Base-by-base conservation (phyloP, 768 basidiomycete species). In the Chalciporus chontae region DNA sequence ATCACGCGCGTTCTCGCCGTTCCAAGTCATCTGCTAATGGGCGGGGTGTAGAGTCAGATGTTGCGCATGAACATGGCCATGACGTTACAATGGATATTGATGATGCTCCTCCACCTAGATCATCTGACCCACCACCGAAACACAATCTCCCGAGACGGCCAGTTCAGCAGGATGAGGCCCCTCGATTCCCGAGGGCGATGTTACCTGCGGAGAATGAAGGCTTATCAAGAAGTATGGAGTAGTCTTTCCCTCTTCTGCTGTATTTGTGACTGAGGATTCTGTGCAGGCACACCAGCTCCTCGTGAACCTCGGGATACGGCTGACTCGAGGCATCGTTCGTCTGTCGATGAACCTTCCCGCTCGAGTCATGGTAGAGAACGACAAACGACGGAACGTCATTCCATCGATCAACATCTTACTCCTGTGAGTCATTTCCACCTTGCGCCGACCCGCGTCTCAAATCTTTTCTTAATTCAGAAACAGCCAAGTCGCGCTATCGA, bases 111-210 rank as follows among this genome's bases (percentile, higher is more conserved):
- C 43, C 46, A 17, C 54, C 50, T 52, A 68, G 54, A 47, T 54
- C 56, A 8, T 47, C 55, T 39, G 55, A 65, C 40, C 52, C 54
- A 4, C 54, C 57, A 1, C 18, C 27, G 4, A 65, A 55, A 43
- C 60, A 50, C 21, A 39, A 46, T 17, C 56, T 48, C 27, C 45
- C 56, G 3, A 53, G 50, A 23, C 61, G 55, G 32, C 59, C 57
- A 4, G 55, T 36, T 26, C 24, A 54, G 9, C 63, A 58, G 2
- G 68, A 61, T n/a, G 72, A 60, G 0, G 59, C 54, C 6, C 62
- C 67, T 40, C 64, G 63, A 21, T 72, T 67, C 40, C 70, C 72
- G n/a, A 61, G 71, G 26, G 72, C 72, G 0, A 72, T 72, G 71
- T 47, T 67, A 6, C 56, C 59, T 8, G 38, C 57, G 19, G 62